A percentile compares a stretch with the other conserved stretches of the same genome.
These are phyloP conservation scores for Huntiella moniliformis DNA, from an alignment of 2,329 filamentous ascomycete genomes.

Conservation along the genomic window DNA sequence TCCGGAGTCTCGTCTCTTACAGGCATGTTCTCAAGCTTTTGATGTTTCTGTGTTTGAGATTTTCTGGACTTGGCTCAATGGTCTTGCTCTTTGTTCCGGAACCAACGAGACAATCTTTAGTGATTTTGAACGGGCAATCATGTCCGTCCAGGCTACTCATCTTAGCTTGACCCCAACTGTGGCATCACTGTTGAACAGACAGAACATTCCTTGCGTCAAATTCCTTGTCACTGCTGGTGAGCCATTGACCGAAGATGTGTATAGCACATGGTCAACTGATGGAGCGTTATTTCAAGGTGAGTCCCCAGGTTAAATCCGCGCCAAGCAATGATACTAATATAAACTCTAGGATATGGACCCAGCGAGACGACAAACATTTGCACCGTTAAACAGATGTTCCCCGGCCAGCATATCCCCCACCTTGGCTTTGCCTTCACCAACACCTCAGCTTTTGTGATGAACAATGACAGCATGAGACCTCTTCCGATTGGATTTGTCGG, in stretches of 20 bases:
- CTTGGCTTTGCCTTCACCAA: slow-evolving; percentile 60
- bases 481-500: slow-evolving; percentile 56
- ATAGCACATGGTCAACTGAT: slow-evolving; percentile 40
- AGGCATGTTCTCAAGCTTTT: slow-evolving; percentile 70
- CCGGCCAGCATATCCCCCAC: slow-evolving; percentile 45
- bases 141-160: slow-evolving; percentile 49
- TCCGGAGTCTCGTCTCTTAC: slow-evolving; percentile 41
- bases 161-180: slow-evolving; percentile 75
- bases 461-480: slow-evolving; percentile 23
- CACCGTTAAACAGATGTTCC: slow-evolving; percentile 46
- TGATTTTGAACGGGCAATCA: slow-evolving; percentile 51
- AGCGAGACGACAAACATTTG: slow-evolving; percentile 82
- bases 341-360: slow-evolving; percentile 47
- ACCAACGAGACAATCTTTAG: slow-evolving; percentile 55
- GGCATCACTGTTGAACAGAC: slow-evolving; percentile 51
- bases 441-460: slow-evolving; percentile 53
- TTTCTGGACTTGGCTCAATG: slow-evolving; percentile 63
- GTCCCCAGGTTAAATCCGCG: slow-evolving; percentile 6
- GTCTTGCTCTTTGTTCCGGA: slow-evolving; percentile 61
- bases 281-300: slow-evolving; percentile 50
- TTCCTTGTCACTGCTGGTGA: slow-evolving; percentile 73
- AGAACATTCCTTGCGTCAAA: slow-evolving; percentile 48
- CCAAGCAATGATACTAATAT: not conserved
- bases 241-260: slow-evolving; percentile 53
- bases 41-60: slow-evolving; percentile 84